These are phyloP conservation scores for Fusarium dimerum DNA, from an alignment of 2,329 filamentous ascomycete species.

Conservation along the genomic window DNA sequence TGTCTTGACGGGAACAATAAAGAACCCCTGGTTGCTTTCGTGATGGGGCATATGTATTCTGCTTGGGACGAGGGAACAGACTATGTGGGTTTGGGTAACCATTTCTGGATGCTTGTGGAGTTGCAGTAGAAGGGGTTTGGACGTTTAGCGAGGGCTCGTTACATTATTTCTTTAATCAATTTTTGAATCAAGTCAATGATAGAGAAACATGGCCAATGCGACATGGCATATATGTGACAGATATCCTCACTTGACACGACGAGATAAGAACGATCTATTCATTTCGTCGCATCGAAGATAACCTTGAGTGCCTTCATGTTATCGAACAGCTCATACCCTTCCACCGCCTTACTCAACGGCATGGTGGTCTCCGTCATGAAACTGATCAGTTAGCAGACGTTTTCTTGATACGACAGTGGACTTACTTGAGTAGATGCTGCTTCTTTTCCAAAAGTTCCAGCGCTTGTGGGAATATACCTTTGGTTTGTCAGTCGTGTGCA, in stretches of 20 bases:
- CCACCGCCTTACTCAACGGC: slow-evolving; percentile 61
- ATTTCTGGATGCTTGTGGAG: no score
- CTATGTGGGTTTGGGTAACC: no score
- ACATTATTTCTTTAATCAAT: no score
- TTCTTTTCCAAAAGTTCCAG: neutral
- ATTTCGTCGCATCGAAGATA: slow-evolving; percentile 49
- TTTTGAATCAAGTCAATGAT: no score
- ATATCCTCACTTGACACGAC: neutral
- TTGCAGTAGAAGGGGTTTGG: no score
- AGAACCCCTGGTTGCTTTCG: neutral
- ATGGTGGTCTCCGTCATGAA: slow-evolving; percentile 73
- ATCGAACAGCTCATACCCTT: slow-evolving; percentile 68
- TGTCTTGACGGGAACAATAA: neutral
- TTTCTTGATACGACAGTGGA: slow-evolving; percentile 28
- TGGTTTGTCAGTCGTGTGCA: neutral
- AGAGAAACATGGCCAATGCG: no score
- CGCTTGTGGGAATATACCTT: neutral
- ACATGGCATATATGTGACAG: no score
- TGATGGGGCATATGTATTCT: neutral
- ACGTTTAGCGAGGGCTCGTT: no score
- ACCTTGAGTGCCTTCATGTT: slow-evolving; percentile 70
- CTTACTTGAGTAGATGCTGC: slow-evolving; percentile 2
- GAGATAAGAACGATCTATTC: neutral
- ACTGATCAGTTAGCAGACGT: slow-evolving; percentile 35
- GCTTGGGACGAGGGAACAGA: no score